Evolutionary conservation across 768 basidiomycete genomes (phyloP), one percentile per base, ranked within the genome.

Genomic region (Boletus tomentosulus): DNA sequence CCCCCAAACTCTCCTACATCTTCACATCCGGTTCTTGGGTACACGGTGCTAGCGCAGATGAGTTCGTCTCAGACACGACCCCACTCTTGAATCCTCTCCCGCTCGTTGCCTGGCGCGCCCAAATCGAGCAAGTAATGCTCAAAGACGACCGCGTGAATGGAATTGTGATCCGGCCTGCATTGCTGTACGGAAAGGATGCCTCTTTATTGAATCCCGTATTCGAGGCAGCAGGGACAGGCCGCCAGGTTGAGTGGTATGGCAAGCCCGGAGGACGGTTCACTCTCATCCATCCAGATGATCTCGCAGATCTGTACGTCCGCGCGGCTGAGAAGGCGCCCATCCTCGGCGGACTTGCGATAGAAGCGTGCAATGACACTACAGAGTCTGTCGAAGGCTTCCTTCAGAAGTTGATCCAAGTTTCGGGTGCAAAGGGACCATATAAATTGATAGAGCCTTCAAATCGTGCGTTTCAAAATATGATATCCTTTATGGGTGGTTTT

Each of bases 271-370:
- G 62, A 11, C 63, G 70, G n/a, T 55, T 60, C 22, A 41, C 62
- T 11, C 55, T 67, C 16, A 64, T 74, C 16, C 71, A 74, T 48
- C 15, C 49, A 5, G 73, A 74, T 42, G 73, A 73, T 50, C 59
- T 70, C 22, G 73, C 73, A 10, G 71, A 73, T 42, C 28, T 68
- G 12, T 73, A 67, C 48, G 51, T 74, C 10, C 56, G 71, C 13
- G 69, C 63, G 1, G 71, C 54, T 1, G 71, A 74, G 56, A 62
- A 66, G 46, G 70, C 68, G 6, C 61, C 61, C 9, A 57, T 71
- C 22, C 58, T 64, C 43, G 55, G 57, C 3, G 69, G 70, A 6
- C 61, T 69, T 15, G 62, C 66, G 3, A 67, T 74, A 51, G 56
- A 73, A 11, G 69, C 58, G 7, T 48, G 58, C 25, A 74, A 74